Evolutionary conservation across 164 flowering plant species (phyloP), one percentile per base, ranked within the genome.

Genomic region (Vitis riparia): DNA sequence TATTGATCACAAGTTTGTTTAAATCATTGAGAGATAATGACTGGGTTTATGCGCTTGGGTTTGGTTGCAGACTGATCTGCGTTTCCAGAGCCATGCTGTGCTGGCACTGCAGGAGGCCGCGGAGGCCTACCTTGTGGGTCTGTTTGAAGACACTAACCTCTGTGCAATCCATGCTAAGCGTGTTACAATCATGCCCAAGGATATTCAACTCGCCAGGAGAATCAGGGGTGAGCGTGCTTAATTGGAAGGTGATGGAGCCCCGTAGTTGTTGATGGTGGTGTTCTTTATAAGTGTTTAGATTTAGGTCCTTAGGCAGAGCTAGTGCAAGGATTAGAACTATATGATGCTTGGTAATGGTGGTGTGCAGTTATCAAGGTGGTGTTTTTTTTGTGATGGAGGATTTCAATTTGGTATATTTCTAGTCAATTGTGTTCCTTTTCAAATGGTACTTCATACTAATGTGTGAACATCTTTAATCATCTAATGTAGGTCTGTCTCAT

Each of bases 141-240:
- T 74, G 14, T 74, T 74, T 32, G 77, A 74, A 56, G 72, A 74
- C 64, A 74, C 77, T 2, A 74, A 74, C 63, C 76, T 73, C 17
- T 73, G 76, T 37, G 76, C 76, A 32, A 73, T 74, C 68, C 77
- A 74, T 56, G 77, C 77, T n/a, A 74, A 74, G 67, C 63, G 72
- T 14, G 77, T 74, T n/a, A 74, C 77, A 8, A 74, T 74, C 63
- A 74, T 74, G 77, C 77, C 77, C 17, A 74, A 74, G 65, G 76
- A 73, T 44, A 73, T 73, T 56, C 76, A 73, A 64, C 72, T 73
- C 5, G 76, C 76, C 10, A 51, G 76, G 51, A 73, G 76, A 44
- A 73, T 73, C 62, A 62, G 76, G 6, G 75, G 75, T 15, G 76
- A 73, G 63, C 55, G 72, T 57, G 76, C 76, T 55, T 68, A 69